A percentile compares a stretch with the other conserved stretches of the same genome.
These are phyloP conservation scores for Juncus inflexus DNA, from an alignment of 176 grass and related monocot species.

Conservation along the genomic window DNA sequence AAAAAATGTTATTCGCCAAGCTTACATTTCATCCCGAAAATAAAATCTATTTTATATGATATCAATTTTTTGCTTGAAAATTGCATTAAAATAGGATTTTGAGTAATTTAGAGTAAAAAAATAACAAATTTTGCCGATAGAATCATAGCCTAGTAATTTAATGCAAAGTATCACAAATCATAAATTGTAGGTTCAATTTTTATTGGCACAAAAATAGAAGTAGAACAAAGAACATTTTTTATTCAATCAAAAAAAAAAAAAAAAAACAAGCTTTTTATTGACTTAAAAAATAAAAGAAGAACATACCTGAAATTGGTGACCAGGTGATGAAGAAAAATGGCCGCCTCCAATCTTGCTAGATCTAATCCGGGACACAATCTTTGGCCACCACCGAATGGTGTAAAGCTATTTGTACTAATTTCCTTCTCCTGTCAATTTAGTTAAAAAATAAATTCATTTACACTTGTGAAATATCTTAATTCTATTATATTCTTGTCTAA, in stretches of 20 bases:
- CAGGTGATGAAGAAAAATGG: conserved; percentile 99
- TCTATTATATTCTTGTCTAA: neutral
- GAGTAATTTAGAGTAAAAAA: neutral
- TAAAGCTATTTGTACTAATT: conserved; percentile 68
- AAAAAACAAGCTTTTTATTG: neutral
- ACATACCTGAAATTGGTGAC: conserved; percentile 93
- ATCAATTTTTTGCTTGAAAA: neutral
- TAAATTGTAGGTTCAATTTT: no score
- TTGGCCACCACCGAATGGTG: conserved; percentile 94
- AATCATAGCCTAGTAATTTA: no score
- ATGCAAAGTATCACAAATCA: no score
- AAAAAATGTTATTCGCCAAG: no score
- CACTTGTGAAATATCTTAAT: neutral
- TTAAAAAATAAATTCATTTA: no score
- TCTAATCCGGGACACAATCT: conserved; percentile 95
- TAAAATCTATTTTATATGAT: no score
- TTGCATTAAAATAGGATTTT: neutral
- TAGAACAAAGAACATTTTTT: no score
- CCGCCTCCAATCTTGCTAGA: conserved; percentile 95
- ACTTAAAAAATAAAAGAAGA: neutral
- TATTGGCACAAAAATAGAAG: no score
- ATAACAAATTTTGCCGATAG: neutral
- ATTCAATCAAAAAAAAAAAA: no score
- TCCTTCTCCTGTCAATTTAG: conserved; percentile 66
- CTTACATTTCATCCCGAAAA: no score